Conservation (phyloP, 495 filamentous ascomycete genomes). For the Aspergillus leporis region DNA sequence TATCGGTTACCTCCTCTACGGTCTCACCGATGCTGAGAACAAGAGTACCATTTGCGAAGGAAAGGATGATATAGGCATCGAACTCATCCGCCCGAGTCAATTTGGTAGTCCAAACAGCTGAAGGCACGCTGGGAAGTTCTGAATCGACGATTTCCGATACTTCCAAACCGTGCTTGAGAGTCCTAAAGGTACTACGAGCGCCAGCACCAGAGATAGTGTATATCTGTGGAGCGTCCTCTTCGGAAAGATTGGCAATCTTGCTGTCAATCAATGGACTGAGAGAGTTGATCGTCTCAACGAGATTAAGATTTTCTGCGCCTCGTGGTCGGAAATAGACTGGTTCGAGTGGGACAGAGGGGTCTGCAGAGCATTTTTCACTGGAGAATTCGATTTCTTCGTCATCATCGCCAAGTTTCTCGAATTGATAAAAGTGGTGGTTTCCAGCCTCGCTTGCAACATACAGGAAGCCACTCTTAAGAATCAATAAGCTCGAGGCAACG, state of each 20-base stretch:
- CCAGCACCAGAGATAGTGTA: constrained; percentile 88
- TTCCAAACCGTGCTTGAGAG: constrained; percentile 86
- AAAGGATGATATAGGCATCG: constrained; percentile 77
- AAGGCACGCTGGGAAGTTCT: constrained; percentile 80
- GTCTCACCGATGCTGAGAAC: constrained; percentile 94
- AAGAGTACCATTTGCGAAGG: constrained; percentile 70
- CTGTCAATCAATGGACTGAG: constrained; percentile 91
- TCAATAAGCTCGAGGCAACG: constrained; percentile 78
- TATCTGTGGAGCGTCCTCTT: constrained; percentile 95
- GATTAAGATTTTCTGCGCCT: constrained; percentile 73
- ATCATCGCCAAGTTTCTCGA: constrained; percentile 96
- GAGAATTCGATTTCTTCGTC: constrained; percentile 82
- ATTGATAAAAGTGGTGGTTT: constrained; percentile 94
- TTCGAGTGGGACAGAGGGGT: constrained; percentile 64
- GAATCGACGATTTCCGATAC: constrained; percentile 94
- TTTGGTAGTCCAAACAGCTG: constrained; percentile 94
- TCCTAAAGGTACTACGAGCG: constrained; percentile 85
- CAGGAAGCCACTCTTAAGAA: constrained; percentile 93
- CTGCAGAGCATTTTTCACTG: constrained; percentile 79
- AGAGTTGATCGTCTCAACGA: constrained; percentile 83
- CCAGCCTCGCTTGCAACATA: constrained; percentile 92
- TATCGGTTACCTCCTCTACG: constrained; percentile 91
- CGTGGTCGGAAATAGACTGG: constrained; percentile 85
- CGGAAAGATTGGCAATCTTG: constrained; percentile 82
- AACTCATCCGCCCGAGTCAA: constrained; percentile 78